Conservation (phyloP, 345 rosid genomes). For the Corchorus olitorius region DNA sequence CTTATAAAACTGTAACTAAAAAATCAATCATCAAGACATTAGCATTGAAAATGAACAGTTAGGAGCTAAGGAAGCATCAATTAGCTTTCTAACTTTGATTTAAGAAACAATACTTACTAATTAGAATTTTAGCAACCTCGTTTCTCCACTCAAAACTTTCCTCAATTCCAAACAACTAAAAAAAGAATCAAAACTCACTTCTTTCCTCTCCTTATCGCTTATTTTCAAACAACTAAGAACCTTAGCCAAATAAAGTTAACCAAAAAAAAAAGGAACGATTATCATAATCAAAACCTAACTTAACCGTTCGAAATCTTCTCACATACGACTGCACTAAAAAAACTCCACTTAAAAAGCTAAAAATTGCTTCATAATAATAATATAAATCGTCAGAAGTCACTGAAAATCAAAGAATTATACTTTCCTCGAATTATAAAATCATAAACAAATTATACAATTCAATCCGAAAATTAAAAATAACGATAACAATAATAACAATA, state of each 20-base stretch:
- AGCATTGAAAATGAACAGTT: background rate
- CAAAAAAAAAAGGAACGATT: background rate
- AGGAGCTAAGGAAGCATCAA: conserved; percentile 12
- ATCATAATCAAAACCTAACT: background rate
- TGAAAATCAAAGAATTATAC: background rate
- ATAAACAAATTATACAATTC: background rate
- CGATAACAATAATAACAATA: background rate
- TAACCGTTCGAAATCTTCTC: background rate
- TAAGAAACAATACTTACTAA: background rate
- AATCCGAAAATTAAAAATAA: background rate
- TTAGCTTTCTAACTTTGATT: background rate
- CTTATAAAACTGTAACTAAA: background rate
- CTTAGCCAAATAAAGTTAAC: background rate
- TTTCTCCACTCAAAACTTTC: background rate
- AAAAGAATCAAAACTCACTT: background rate
- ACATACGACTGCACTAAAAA: background rate
- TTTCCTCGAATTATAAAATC: background rate
- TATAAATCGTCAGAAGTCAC: background rate
- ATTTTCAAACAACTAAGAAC: background rate
- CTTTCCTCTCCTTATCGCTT: background rate
- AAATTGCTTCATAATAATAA: background rate
- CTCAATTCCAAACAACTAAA: background rate
- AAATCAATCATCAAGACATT: background rate
- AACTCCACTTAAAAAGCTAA: background rate
- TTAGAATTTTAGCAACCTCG: background rate